phyloP scores from a whole-genome alignment of 257 asterid species.

The Solanum rostratum region DNA sequence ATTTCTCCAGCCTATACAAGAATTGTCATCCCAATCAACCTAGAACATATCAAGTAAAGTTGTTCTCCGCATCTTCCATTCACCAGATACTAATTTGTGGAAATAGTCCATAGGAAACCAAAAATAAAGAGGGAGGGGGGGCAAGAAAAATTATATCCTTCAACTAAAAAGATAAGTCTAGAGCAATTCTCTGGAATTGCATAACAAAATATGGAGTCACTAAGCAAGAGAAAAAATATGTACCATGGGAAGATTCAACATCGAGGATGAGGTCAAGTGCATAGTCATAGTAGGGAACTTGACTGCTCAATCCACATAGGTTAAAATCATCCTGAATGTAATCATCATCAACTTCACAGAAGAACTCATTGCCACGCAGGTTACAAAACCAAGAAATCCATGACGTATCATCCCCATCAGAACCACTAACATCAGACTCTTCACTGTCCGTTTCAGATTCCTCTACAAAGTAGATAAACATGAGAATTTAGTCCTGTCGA shows the following conservation, averaged over 20 bases:
- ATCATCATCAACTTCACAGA: slow-evolving; percentile 97
- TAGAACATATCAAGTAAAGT: neutral
- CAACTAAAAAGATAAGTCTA: neutral
- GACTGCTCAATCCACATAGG: slow-evolving; percentile 94
- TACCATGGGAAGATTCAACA: slow-evolving; percentile 94
- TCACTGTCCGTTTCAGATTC: slow-evolving; percentile 96
- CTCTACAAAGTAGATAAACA: slow-evolving; percentile 33
- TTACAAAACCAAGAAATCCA: slow-evolving; percentile 99
- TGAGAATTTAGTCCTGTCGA: neutral
- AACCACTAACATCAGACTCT: slow-evolving; percentile 92
- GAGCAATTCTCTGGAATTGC: neutral
- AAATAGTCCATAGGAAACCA: neutral
- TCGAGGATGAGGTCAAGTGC: slow-evolving; percentile 94
- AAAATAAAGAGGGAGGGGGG: no score
- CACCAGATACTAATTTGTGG: neutral
- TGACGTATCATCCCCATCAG: slow-evolving; percentile 96
- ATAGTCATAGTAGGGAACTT: slow-evolving; percentile 91
- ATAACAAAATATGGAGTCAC: neutral
- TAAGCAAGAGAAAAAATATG: slow-evolving; percentile 7
- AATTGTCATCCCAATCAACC: neutral
- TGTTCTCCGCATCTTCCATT: neutral
- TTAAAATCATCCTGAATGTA: slow-evolving; percentile 95
- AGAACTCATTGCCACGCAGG: slow-evolving; percentile 91
- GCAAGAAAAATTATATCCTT: neutral
- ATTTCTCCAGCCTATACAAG: neutral